Conservation (phyloP, 2,329 filamentous ascomycete species). For the Alternaria brassicae region DNA sequence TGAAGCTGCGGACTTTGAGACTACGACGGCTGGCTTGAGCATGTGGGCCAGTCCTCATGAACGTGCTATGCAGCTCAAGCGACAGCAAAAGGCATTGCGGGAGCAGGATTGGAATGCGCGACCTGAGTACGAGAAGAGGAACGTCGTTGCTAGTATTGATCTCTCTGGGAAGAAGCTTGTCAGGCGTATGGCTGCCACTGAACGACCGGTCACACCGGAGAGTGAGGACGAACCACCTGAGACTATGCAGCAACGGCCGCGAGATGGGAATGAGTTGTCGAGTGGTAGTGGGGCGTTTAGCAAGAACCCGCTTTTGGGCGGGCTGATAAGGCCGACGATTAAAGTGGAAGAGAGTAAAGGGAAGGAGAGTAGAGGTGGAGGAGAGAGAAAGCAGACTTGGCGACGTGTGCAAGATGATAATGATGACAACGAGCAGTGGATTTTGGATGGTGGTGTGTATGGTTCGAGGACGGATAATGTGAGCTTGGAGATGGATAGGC, state of each 20-base stretch:
- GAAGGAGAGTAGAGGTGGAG: conserved; percentile 48
- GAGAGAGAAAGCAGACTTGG: conserved; percentile 54
- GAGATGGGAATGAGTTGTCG: conserved; percentile 35
- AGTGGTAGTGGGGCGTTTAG: conserved; percentile 66
- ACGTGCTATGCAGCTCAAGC: conserved; percentile 80
- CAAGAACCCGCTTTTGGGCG: conserved; percentile 70
- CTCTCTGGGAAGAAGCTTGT: conserved; percentile 79
- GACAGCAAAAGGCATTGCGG: conserved; percentile 81
- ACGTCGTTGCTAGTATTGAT: conserved; percentile 84
- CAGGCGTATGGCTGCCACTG: conserved; percentile 68
- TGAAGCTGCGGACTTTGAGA: conserved; percentile 79
- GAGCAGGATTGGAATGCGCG: conserved; percentile 86
- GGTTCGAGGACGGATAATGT: conserved; percentile 39
- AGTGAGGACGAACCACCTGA: conserved; percentile 60
- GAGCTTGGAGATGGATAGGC: conserved; percentile 23
- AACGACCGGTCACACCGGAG: conserved; percentile 61
- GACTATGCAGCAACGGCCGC: conserved; percentile 29
- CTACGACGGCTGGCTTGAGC: conserved; percentile 65
- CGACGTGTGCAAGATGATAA: conserved; percentile 61
- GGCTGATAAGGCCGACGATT: conserved; percentile 69
- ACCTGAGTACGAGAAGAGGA: conserved; percentile 88
- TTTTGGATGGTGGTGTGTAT: conserved; percentile 60
- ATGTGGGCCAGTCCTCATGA: conserved; percentile 88
- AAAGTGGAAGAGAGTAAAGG: conserved; percentile 62
- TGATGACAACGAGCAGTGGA: conserved; percentile 62